Evolutionary conservation across 768 basidiomycete genomes (phyloP).

Genomic region (Flagelloscypha sp.): DNA sequence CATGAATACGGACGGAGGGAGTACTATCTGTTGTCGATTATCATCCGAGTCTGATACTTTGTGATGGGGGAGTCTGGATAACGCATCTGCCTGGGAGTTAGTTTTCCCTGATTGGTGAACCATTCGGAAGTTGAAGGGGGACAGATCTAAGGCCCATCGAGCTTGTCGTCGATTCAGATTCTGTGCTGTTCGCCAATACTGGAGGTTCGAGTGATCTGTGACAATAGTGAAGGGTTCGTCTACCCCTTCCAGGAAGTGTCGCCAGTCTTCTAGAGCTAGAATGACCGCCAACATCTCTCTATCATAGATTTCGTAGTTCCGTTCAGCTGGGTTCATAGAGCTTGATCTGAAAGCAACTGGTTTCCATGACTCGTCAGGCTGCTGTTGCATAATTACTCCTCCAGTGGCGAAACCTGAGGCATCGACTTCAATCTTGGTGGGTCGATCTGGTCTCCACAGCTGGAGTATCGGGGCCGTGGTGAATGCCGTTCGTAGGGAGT

Average conservation of each 20-base stretch:
- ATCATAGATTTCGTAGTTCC: constrained; percentile 28
- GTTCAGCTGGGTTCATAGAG: constrained; percentile 16
- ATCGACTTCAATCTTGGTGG: constrained; percentile 18
- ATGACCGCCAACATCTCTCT: constrained; percentile 33
- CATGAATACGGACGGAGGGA: too few relatives aligned
- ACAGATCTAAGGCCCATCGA: constrained; percentile 21
- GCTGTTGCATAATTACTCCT: constrained; percentile 9
- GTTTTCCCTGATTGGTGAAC: constrained; percentile 17
- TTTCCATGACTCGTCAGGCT: constrained; percentile 9
- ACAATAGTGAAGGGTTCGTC: background rate
- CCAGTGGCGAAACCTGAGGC: constrained; percentile 13
- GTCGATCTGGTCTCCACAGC: constrained; percentile 14
- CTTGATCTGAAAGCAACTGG: constrained; percentile 22
- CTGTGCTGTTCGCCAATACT: constrained; percentile 18
- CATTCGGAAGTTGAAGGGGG: constrained; percentile 19
- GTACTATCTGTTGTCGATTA: too few relatives aligned
- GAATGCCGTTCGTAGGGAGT: constrained; percentile 12
- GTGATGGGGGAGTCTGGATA: constrained; percentile 14
- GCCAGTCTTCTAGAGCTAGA: constrained; percentile 9
- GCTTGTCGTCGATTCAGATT: constrained; percentile 24
- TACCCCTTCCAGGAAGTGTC: constrained; percentile 1
- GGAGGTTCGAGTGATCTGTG: constrained; percentile 16
- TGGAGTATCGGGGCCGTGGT: constrained; percentile 13
- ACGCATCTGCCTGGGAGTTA: constrained; percentile 20
- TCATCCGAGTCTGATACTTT: too few relatives aligned